Evolutionary conservation across 352 stramenopile species (phyloP).

Genomic region (Globisporangium emineosum): DNA sequence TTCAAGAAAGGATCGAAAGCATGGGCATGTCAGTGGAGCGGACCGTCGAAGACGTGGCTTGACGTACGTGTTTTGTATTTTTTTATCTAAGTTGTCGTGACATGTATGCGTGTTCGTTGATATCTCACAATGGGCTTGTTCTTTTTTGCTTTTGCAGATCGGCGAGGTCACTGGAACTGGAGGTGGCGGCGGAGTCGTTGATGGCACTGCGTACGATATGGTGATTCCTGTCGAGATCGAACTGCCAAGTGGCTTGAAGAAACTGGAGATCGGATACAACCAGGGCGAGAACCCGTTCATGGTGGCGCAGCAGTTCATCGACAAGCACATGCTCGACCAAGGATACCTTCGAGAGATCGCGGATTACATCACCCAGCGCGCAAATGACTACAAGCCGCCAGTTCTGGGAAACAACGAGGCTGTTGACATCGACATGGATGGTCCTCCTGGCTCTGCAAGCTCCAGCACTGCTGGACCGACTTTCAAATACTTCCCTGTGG

Average conservation of each 20-base stretch:
- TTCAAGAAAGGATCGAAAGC: conserved; percentile 93
- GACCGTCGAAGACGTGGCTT: conserved; percentile 90
- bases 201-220: conserved; percentile 94
- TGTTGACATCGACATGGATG: conserved; percentile 15
- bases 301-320: conserved; percentile 95
- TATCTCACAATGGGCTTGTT: not conserved
- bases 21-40: conserved; percentile 95
- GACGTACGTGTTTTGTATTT: conserved; percentile 70
- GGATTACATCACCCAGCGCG: conserved; percentile 94
- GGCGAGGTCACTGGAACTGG: conserved; percentile 80
- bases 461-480: conserved; percentile 14
- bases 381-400: conserved; percentile 73
- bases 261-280: conserved; percentile 97
- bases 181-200: conserved; percentile 81
- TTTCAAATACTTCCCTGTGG: conserved; percentile 74
- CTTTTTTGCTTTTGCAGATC: conserved; percentile 37
- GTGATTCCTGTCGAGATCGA: conserved; percentile 97
- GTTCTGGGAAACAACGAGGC: conserved; percentile 45
- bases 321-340: conserved; percentile 94
- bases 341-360: conserved; percentile 92
- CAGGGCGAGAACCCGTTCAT: conserved; percentile 97
- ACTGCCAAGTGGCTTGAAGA: conserved; percentile 87
- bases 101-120: not conserved
- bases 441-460: not conserved
- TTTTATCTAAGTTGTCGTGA: not conserved